Conservation (phyloP, 73 alveolate genomes). For the Paramecium primaurelia region DNA sequence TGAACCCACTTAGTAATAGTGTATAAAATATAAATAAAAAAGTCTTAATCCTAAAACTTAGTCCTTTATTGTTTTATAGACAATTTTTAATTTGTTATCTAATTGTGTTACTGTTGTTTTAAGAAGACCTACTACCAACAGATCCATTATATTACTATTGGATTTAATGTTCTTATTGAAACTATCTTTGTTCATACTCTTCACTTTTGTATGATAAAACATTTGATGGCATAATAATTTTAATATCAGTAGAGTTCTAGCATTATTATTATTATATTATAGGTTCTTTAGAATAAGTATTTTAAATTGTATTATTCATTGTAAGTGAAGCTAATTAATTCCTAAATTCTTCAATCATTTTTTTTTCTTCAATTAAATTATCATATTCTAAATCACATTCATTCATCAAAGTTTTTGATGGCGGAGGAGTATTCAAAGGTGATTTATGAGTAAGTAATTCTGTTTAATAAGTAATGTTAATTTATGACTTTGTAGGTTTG, state of each 20-base stretch:
- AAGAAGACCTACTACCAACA: neutral
- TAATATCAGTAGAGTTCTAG: neutral
- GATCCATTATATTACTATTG: neutral
- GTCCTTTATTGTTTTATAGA: neutral
- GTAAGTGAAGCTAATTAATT: neutral
- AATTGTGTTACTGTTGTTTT: neutral
- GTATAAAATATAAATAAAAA: neutral
- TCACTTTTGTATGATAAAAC: neutral
- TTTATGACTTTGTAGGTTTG: neutral
- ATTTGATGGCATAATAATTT: neutral
- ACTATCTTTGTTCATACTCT: neutral
- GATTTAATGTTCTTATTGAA: neutral
- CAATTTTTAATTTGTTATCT: neutral
- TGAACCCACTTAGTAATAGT: neutral
- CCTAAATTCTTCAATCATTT: slow-evolving; percentile 3
- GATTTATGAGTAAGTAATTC: neutral
- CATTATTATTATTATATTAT: neutral
- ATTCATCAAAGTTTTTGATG: neutral
- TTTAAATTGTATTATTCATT: neutral
- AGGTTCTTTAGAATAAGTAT: neutral
- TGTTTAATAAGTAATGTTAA: neutral
- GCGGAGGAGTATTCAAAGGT: neutral
- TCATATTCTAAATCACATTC: neutral
- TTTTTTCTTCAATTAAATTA: neutral
- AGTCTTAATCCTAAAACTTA: neutral